Evolutionary conservation across 805 yeast species (phyloP).

Genomic region (Komagataella mondaviorum): DNA sequence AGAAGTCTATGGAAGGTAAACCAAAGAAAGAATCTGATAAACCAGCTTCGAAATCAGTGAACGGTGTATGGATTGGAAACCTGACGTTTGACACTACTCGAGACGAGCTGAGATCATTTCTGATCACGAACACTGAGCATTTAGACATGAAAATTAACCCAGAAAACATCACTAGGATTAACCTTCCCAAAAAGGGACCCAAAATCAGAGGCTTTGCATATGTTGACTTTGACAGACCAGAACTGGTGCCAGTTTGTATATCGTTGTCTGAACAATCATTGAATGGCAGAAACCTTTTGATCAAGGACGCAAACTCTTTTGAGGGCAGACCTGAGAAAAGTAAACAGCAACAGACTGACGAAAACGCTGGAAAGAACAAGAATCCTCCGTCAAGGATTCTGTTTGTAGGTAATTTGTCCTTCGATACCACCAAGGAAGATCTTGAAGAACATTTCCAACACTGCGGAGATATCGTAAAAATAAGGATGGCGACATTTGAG

Average conservation of each 20-base stretch:
- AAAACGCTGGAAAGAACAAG: constrained; percentile 32
- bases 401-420: constrained; percentile 88
- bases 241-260: constrained; percentile 50
- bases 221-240: constrained; percentile 56
- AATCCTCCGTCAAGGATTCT: constrained; percentile 83
- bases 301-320: constrained; percentile 67
- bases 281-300: constrained; percentile 77
- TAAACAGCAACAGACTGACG: constrained; percentile 16
- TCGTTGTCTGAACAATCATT: constrained; percentile 56
- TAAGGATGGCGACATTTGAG: constrained; percentile 97
- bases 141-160: constrained; percentile 29
- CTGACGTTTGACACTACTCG: constrained; percentile 71
- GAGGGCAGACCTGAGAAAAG: constrained; percentile 73
- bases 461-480: constrained; percentile 74
- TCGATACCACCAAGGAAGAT: constrained; percentile 76
- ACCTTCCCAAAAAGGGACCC: constrained; percentile 61
- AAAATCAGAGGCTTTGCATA: constrained; percentile 84
- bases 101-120: constrained; percentile 56
- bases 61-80: constrained; percentile 93
- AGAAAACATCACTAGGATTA: constrained; percentile 57
- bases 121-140: constrained; percentile 39
- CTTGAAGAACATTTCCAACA: constrained; percentile 76
- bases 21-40: constrained; percentile 4
- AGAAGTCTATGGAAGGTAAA: constrained; percentile 33
- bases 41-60: constrained; percentile 24